Base-by-base conservation (phyloP, 2,329 filamentous ascomycete species). In the Pestalotiopsis sp. region DNA sequence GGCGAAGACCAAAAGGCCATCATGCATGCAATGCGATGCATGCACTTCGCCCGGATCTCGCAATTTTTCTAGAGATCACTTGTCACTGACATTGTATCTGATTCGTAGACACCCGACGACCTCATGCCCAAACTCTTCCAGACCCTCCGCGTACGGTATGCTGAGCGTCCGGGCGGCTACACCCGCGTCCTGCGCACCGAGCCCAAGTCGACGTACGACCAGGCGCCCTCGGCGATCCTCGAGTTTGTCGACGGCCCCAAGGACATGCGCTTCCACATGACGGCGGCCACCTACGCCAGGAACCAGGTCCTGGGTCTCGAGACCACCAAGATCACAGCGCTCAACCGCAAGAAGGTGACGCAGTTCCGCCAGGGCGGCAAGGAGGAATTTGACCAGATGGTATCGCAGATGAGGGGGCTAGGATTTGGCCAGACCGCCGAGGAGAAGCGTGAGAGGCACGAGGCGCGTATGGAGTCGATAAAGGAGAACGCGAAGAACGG, bases 241-340 rank as follows among this genome's bases (percentile, higher is more conserved):
- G 94, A 98, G 81, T 88, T 99, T 39, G 94, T 99, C 70, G 96
- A 99, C 80, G 94, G 95, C 44, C 94, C 94, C 40, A 92, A 91
- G 78, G 96, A 99, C 81, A 93, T 97, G 84, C 92, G 94, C 40
- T 98, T 98, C 82, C 93, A 94, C 75, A 90, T 98, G 88, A 97
- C 94, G 2, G 96, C 96, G 30, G 92, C 92, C 73, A 91, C 93
- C 0, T 85, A 98, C 6, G 93, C 93, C 57, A 86, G 89, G 26
- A 86, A 89, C 75, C 81, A 84, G 67, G 75, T 79, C 61, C 78
- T 89, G 14, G 85, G 89, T 52, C 84, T 87, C 64, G 78, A 82
- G 2, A 82, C 92, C 74, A 92, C 89, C 72, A 86, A 92, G 39
- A 83, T 96, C 73, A 98, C 95, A 40, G 82, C 84, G 67, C 85